phyloP scores from a whole-genome alignment of 805 yeast genomes.

The Maudiozyma bulderi region DNA sequence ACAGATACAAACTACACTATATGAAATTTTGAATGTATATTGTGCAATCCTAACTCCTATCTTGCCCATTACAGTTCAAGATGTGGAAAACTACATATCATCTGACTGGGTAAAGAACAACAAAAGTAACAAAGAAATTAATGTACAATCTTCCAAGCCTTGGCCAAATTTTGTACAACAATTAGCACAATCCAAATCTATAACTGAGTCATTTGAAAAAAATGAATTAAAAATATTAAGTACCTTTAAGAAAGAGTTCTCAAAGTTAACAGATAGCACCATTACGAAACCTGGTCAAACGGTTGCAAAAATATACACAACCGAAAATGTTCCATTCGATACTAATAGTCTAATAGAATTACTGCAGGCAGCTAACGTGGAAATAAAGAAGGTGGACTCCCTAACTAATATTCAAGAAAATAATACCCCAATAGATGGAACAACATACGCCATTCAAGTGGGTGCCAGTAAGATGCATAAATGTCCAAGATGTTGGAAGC shows the following conservation, averaged over 20 bases:
- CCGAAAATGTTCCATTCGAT: constrained; percentile 8
- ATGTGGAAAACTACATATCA: constrained; percentile 64
- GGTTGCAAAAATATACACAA: constrained; percentile 22
- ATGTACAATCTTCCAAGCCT: constrained; percentile 12
- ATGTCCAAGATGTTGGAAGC: constrained; percentile 96
- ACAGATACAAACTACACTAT: constrained; percentile 55
- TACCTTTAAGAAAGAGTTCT: constrained; percentile 14
- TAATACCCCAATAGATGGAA: background rate
- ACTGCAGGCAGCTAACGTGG: constrained; percentile 55
- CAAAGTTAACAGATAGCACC: constrained; percentile 9
- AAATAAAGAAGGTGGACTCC: constrained; percentile 22
- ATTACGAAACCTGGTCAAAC: constrained; percentile 21
- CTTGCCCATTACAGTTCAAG: constrained; percentile 77
- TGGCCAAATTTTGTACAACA: constrained; percentile 2
- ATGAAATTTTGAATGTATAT: constrained; percentile 49
- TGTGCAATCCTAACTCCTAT: constrained; percentile 69
- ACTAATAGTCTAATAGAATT: constrained; percentile 45
- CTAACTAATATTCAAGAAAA: background rate
- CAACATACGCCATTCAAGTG: constrained; percentile 26
- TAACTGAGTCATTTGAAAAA: constrained; percentile 8
- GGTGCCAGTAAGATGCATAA: constrained; percentile 37
- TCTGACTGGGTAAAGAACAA: constrained; percentile 12
- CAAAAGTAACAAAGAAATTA: constrained; percentile 2
- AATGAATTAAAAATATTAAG: constrained; percentile 14
- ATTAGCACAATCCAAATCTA: background rate